Evolutionary conservation across 2,329 filamentous ascomycete genomes (phyloP), one percentile per base, ranked within the genome.

Genomic region (Dactylellina haptotyla): DNA sequence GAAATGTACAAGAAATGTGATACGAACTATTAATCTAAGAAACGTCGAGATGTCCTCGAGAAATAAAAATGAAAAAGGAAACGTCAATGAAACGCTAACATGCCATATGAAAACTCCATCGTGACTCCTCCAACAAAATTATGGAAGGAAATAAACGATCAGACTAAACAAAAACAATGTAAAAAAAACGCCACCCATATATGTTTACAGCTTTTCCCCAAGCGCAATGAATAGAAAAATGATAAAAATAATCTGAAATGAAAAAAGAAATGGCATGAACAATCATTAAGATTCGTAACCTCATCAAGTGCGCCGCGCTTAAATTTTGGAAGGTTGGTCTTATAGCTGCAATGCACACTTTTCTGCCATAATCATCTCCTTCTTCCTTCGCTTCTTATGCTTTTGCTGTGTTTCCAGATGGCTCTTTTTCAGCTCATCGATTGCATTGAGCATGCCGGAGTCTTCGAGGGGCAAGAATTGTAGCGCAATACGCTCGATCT

Each of bases 341-440:
- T 41, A 73, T 30, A 73, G 23, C 45, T 73, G 61, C n/a, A 73
- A 41, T 26, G 61, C 69, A 37, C 69, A 48, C 54, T 57, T 73
- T 43, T 73, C 69, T 16, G 69, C 69, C 39, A 73, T 41, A 6
- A 73, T 56, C 34, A 62, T 41, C 46, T 73, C 69, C 54, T 73
- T 73, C 61, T 66, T 73, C 25, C 69, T 53, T 26, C 69, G 25
- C 63, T 73, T 73, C 39, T 73, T 73, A 37, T 73, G 69, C 37
- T 73, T 73, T 32, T 73, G 69, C 25, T 73, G 69, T 20, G 69
- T 73, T 26, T 73, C 69, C 30, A 73, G 20, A 51, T 73, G 48
- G 37, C 61, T 73, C 46, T 57, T 61, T 41, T 73, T 73, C 32
- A 73, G 20, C 25, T 73, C 69, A 26, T 73, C 69, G 8, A 73